These are phyloP conservation scores for Entophlyctis luteolus DNA, from an alignment of 192 early-diverging fungal species.

Conservation along the genomic window DNA sequence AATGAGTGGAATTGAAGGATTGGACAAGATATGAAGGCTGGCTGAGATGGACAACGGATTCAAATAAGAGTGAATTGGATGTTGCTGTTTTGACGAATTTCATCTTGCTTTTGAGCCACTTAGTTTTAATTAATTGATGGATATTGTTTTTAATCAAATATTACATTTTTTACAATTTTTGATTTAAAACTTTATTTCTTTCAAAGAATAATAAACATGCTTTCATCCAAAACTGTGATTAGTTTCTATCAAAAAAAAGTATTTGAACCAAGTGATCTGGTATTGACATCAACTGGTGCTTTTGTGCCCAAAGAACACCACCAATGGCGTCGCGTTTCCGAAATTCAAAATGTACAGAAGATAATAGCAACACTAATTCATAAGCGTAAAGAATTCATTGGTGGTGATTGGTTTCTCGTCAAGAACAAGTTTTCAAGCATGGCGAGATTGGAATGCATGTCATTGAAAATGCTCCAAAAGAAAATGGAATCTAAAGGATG, in stretches of 20 bases:
- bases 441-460: background rate
- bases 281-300: background rate
- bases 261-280: constrained; percentile 9
- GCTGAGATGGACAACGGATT: background rate
- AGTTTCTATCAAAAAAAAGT: constrained; percentile 3
- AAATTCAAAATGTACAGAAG: background rate
- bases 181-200: background rate
- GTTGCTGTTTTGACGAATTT: constrained; percentile 7
- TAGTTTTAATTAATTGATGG: no score
- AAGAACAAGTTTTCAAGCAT: background rate
- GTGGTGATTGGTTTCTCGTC: background rate
- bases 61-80: constrained; percentile 4
- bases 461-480: constrained; percentile 32
- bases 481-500: background rate
- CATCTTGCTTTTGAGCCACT: constrained; percentile 2
- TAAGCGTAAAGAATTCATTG: background rate
- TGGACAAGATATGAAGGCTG: background rate
- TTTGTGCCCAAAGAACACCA: background rate
- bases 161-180: no score
- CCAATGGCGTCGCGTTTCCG: constrained; percentile 1
- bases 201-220: constrained; percentile 8
- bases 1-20: background rate
- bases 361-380: background rate
- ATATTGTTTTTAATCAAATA: no score
- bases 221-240: constrained; percentile 3